Percentiles rank a stretch among this genome's conserved stretches.
These are phyloP conservation scores for Pseudopithomyces maydicus DNA, from an alignment of 2,329 filamentous ascomycete genomes.

Conservation along the genomic window DNA sequence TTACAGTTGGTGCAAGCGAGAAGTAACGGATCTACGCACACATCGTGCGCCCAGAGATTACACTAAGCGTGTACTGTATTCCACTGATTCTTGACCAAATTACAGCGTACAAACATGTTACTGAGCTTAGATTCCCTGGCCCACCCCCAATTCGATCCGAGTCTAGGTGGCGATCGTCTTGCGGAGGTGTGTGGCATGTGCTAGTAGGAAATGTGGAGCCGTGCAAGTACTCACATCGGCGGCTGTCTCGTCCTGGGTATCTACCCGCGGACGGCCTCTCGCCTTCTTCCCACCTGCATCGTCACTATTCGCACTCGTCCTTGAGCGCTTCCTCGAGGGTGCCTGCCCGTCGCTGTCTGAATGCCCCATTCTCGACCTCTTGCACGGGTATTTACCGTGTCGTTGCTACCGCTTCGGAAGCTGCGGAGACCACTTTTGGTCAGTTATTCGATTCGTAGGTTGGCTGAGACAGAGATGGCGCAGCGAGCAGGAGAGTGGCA, in stretches of 20 bases:
- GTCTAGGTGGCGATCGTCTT: not conserved
- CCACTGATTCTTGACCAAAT: not conserved
- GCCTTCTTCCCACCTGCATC: constrained; percentile 55
- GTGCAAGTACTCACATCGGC: constrained; percentile 68
- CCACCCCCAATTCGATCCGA: not conserved
- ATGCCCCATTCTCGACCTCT: constrained; percentile 25
- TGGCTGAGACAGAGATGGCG: not conserved
- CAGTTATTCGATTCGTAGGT: not conserved
- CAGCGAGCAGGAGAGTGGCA: not conserved
- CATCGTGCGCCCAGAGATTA: too few relatives aligned
- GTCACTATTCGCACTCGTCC: constrained; percentile 30
- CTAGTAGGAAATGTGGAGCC: constrained; percentile 8
- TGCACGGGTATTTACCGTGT: not conserved
- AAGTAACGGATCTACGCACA: not conserved
- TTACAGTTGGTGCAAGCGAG: not conserved
- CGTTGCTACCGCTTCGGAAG: not conserved
- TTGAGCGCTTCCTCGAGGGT: constrained; percentile 38
- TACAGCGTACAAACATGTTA: not conserved
- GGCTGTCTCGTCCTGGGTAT: constrained; percentile 77
- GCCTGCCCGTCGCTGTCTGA: constrained; percentile 38
- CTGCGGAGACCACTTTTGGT: not conserved
- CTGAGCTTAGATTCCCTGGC: not conserved
- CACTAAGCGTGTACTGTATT: not conserved
- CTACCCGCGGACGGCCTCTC: constrained; percentile 74
- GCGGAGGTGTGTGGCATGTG: not conserved